phyloP scores from a whole-genome alignment of 345 rosid species.

The Aurinia saxatilis region DNA sequence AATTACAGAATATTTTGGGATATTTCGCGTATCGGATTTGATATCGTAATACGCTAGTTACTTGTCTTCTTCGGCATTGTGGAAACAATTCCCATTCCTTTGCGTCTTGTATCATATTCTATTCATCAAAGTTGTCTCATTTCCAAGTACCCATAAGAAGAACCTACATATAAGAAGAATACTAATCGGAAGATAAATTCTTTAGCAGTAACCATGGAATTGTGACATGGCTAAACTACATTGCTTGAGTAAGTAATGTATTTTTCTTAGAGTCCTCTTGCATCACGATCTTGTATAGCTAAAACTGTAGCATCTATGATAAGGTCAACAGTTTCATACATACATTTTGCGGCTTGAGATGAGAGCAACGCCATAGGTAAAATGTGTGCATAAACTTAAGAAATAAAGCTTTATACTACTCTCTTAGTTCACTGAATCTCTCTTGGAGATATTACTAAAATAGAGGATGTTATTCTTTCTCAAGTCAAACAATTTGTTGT shows the following conservation, averaged over 20 bases:
- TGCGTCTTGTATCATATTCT: slow-evolving; percentile 29
- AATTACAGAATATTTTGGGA: no score
- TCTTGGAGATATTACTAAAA: slow-evolving; percentile 21
- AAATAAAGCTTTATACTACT: slow-evolving; percentile 15
- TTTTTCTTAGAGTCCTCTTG: slow-evolving; percentile 23
- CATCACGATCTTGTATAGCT: slow-evolving; percentile 5
- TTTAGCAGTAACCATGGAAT: neutral
- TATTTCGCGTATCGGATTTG: no score
- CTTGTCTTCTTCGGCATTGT: slow-evolving; percentile 27
- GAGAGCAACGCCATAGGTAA: slow-evolving; percentile 32
- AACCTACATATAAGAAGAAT: slow-evolving; percentile 14
- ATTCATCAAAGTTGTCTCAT: slow-evolving; percentile 30
- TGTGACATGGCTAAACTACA: slow-evolving; percentile 10
- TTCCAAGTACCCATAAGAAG: slow-evolving; percentile 44
- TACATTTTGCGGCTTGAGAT: slow-evolving; percentile 14
- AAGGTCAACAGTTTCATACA: slow-evolving; percentile 25
- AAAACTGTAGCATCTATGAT: slow-evolving; percentile 10
- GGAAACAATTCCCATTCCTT: slow-evolving; percentile 25
- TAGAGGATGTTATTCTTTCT: neutral
- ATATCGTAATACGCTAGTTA: no score
- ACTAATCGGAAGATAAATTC: neutral
- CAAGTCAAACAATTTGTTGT: neutral
- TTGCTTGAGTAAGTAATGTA: slow-evolving; percentile 36
- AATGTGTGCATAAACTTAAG: slow-evolving; percentile 28
- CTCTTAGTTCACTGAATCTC: slow-evolving; percentile 7